Percentiles rank a stretch among this genome's conserved stretches.
phyloP scores from a whole-genome alignment of 345 rosid species.

The Moricandia arvensis region DNA sequence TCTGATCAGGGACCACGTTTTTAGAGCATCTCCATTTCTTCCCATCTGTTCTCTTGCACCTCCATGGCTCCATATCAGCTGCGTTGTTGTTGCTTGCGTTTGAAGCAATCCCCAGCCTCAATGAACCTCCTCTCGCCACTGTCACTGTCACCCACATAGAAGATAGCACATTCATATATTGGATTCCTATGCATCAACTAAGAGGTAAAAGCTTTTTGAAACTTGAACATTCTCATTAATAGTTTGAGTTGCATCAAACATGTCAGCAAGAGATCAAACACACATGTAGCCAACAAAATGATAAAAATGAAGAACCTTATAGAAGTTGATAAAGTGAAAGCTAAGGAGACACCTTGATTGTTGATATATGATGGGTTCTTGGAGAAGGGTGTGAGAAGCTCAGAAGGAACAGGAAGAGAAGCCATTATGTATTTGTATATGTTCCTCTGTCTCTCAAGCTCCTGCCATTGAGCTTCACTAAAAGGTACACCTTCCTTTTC shows the following conservation, averaged over 20 bases:
- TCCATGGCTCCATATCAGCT: conserved; percentile 63
- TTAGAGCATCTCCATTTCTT: conserved; percentile 95
- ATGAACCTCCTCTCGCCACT: conserved; percentile 25
- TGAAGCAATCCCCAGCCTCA: conserved; percentile 39
- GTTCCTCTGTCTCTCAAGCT: conserved; percentile 77
- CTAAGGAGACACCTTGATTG: conserved; percentile 1
- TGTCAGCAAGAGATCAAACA: not conserved
- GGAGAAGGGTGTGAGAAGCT: conserved; percentile 47
- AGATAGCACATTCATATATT: not conserved
- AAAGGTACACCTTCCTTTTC: conserved; percentile 54
- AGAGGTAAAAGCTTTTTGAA: too few relatives aligned
- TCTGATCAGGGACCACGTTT: conserved; percentile 74
- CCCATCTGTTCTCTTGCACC: conserved; percentile 90
- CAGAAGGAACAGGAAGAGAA: conserved; percentile 70
- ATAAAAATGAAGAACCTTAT: too few relatives aligned
- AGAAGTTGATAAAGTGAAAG: not conserved
- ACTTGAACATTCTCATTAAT: not conserved
- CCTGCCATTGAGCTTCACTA: conserved; percentile 75
- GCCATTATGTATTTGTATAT: conserved; percentile 78
- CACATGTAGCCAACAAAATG: too few relatives aligned
- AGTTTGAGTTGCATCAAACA: not conserved
- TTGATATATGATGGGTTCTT: conserved; percentile 24
- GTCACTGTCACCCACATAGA: conserved; percentile 21
- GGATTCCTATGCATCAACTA: too few relatives aligned
- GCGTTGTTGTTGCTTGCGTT: conserved; percentile 32